Evolutionary conservation across 2,329 filamentous ascomycete species (phyloP).

Genomic region (Apiospora sp.): DNA sequence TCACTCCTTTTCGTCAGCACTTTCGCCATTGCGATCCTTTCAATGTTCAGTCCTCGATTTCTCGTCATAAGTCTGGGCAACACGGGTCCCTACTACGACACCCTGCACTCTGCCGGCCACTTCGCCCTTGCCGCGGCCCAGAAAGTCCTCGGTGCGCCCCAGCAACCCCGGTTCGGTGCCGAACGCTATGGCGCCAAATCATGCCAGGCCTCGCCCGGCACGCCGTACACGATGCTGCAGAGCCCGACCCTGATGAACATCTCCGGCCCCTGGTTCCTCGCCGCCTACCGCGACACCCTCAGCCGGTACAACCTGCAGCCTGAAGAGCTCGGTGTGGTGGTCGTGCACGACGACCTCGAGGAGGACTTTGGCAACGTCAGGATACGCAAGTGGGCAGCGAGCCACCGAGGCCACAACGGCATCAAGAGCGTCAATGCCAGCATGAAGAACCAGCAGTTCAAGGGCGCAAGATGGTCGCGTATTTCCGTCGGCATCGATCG

Average conservation of each 20-base stretch:
- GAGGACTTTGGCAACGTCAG: conserved; percentile 71
- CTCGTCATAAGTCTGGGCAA: conserved; percentile 91
- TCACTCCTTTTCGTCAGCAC: conserved; percentile 12
- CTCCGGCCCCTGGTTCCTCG: conserved; percentile 74
- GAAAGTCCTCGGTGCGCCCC: conserved; percentile 50
- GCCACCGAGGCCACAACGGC: conserved; percentile 77
- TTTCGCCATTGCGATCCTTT: background rate
- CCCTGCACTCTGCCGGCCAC: conserved; percentile 89
- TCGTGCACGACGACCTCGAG: conserved; percentile 92
- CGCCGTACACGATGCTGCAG: conserved; percentile 74
- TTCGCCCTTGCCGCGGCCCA: conserved; percentile 72
- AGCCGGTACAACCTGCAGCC: conserved; percentile 42
- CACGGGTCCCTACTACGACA: conserved; percentile 75
- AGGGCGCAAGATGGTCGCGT: conserved; percentile 57
- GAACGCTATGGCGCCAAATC: conserved; percentile 57
- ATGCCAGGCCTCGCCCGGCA: conserved; percentile 55
- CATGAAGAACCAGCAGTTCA: conserved; percentile 53
- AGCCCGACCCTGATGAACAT: conserved; percentile 85
- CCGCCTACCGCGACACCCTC: conserved; percentile 69
- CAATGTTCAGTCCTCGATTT: conserved; percentile 57
- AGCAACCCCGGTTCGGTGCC: conserved; percentile 59
- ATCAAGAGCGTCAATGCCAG: conserved; percentile 70
- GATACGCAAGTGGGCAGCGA: conserved; percentile 68
- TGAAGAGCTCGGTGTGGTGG: conserved; percentile 63
- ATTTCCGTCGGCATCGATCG: conserved; percentile 90